Evolutionary conservation across 306 rosid species (phyloP).

Genomic region (Prunus persica): DNA sequence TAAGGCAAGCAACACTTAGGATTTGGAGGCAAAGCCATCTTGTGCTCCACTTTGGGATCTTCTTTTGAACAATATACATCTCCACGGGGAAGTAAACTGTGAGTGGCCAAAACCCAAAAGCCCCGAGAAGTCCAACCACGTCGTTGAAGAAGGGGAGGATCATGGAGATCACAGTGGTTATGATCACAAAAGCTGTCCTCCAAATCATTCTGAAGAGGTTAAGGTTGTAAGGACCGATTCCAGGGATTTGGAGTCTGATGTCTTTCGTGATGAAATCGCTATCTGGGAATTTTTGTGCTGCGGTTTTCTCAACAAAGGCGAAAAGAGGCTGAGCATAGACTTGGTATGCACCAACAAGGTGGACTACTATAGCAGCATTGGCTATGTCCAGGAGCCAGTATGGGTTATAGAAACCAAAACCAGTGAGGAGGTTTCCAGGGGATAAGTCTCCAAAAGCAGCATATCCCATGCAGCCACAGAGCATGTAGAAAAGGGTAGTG

Average conservation of each 20-base stretch:
- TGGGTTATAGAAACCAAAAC: conserved; percentile 73
- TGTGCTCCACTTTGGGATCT: conserved; percentile 61
- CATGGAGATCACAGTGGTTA: conserved; percentile 58
- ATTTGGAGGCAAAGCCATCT: conserved; percentile 66
- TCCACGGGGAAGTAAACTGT: conserved; percentile 79
- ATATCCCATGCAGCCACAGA: conserved; percentile 75
- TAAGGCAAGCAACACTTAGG: conserved; percentile 55
- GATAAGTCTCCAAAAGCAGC: conserved; percentile 68
- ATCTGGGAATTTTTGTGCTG: conserved; percentile 34
- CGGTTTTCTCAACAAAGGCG: conserved; percentile 54
- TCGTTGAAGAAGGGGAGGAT: conserved; percentile 72
- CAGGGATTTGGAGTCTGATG: conserved; percentile 29
- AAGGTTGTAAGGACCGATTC: conserved; percentile 34
- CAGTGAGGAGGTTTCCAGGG: conserved; percentile 79
- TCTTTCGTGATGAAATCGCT: conserved; percentile 46
- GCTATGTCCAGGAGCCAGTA: conserved; percentile 82
- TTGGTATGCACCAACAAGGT: conserved; percentile 85
- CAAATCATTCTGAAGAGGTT: conserved; percentile 60
- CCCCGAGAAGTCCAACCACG: conserved; percentile 70
- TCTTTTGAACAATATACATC: conserved; percentile 66
- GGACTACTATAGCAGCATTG: conserved; percentile 70
- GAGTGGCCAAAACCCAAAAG: conserved; percentile 79
- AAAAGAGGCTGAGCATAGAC: conserved; percentile 73
- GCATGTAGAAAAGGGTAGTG: conserved; percentile 75
- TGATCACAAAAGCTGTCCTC: conserved; percentile 61